Percentiles rank a stretch among this genome's conserved stretches.
Evolutionary conservation across 192 early-diverging fungal genomes (phyloP).

Genomic region (Coemansia sp.): DNA sequence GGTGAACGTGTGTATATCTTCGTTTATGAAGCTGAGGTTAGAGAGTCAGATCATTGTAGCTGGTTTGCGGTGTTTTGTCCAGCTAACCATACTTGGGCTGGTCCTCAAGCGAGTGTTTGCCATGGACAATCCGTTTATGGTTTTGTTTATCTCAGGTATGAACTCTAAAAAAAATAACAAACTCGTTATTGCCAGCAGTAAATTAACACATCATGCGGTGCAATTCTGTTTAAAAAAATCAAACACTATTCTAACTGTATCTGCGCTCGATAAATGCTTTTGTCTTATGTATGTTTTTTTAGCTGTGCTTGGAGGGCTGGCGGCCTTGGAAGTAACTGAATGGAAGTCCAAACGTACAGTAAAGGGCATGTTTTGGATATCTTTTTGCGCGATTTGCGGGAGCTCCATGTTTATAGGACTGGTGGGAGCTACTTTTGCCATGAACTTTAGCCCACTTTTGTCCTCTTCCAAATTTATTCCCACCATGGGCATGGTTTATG

Average conservation of each 20-base stretch:
- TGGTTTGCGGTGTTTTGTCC: slow-evolving; percentile 68
- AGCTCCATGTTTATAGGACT: slow-evolving; percentile 20
- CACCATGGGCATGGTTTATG: slow-evolving; percentile 80
- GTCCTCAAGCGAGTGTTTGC: slow-evolving; percentile 67
- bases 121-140: slow-evolving; percentile 53
- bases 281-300: slow-evolving; percentile 29
- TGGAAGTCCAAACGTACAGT: slow-evolving; percentile 64
- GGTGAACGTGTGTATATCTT: slow-evolving; percentile 30
- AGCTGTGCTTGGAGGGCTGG: slow-evolving; percentile 43
- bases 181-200: background rate
- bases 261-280: slow-evolving; percentile 55
- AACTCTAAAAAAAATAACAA: background rate
- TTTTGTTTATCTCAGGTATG: slow-evolving; percentile 55
- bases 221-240: no score
- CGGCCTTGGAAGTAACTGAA: slow-evolving; percentile 41
- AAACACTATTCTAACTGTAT: slow-evolving; percentile 24
- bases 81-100: slow-evolving; percentile 72
- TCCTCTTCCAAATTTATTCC: slow-evolving; percentile 75
- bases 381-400: slow-evolving; percentile 49
- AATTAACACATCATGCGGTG: no score
- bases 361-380: slow-evolving; percentile 66
- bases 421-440: slow-evolving; percentile 54
- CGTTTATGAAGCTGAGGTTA: slow-evolving; percentile 17
- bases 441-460: slow-evolving; percentile 66
- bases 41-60: slow-evolving; percentile 61